phyloP scores from a whole-genome alignment of 2,329 filamentous ascomycete species.

The Zalaria sp. region DNA sequence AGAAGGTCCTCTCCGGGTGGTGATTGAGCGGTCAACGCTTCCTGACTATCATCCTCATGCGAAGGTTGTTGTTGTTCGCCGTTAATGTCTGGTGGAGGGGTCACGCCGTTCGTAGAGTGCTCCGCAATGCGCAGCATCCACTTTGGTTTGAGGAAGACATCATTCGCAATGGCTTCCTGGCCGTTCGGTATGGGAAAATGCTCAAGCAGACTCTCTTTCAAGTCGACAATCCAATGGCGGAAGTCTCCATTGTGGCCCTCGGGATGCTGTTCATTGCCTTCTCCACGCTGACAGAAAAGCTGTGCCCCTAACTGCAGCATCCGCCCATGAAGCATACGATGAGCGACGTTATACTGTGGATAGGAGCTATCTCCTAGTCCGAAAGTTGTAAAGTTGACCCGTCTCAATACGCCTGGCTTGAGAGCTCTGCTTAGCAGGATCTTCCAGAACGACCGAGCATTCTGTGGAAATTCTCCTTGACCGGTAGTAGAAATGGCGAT shows the following conservation, averaged over 20 bases:
- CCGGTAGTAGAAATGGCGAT: slow-evolving; percentile 86
- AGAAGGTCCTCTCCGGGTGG: slow-evolving; percentile 32
- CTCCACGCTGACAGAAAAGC: slow-evolving; percentile 62
- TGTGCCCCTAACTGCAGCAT: slow-evolving; percentile 70
- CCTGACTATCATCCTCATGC: background rate
- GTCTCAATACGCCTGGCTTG: slow-evolving; percentile 51
- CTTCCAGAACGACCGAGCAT: slow-evolving; percentile 73
- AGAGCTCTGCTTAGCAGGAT: slow-evolving; percentile 68
- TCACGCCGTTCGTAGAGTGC: background rate
- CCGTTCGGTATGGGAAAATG: slow-evolving; percentile 56
- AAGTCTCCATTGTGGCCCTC: slow-evolving; percentile 52
- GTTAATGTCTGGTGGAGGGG: background rate
- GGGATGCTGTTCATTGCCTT: slow-evolving; percentile 85
- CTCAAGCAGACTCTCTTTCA: slow-evolving; percentile 53
- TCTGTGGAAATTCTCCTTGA: slow-evolving; percentile 82
- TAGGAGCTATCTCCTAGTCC: slow-evolving; percentile 93
- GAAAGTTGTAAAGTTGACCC: slow-evolving; percentile 68
- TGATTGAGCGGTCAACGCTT: slow-evolving; percentile 2
- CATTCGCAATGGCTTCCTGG: slow-evolving; percentile 55
- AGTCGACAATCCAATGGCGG: slow-evolving; percentile 29
- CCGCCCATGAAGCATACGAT: slow-evolving; percentile 73
- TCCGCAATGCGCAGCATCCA: slow-evolving; percentile 41
- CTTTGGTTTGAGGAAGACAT: slow-evolving; percentile 62
- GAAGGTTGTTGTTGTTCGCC: background rate
- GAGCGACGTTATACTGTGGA: slow-evolving; percentile 85